These are phyloP conservation scores for Peribolospora kevripleyi DNA, from an alignment of 768 basidiomycete species.

Conservation along the genomic window DNA sequence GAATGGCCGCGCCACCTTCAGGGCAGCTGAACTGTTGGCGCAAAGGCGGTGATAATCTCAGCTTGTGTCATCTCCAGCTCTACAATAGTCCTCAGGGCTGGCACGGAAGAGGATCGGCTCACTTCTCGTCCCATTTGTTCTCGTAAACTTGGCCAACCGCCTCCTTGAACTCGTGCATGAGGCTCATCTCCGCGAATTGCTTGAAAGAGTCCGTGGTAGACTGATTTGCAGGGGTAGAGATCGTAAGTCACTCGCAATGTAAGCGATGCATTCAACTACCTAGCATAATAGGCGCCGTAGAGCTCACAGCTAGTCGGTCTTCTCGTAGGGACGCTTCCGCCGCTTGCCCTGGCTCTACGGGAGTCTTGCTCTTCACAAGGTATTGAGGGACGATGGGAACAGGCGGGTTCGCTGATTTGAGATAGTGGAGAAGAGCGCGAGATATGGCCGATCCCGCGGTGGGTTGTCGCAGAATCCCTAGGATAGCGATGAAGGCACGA, in stretches of 20 bases:
- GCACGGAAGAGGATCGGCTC: slow-evolving; percentile 13
- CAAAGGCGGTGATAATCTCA: background rate
- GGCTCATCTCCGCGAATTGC: slow-evolving; percentile 47
- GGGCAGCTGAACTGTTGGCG: slow-evolving; percentile 25
- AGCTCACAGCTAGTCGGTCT: slow-evolving; percentile 23
- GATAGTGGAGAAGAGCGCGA: slow-evolving; percentile 25
- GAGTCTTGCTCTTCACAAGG: slow-evolving; percentile 45
- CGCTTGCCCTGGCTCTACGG: slow-evolving; percentile 42
- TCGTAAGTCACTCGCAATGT: slow-evolving; percentile 2
- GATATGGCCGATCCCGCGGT: slow-evolving; percentile 35
- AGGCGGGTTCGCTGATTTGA: slow-evolving; percentile 5
- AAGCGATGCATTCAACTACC: background rate
- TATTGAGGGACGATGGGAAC: slow-evolving; percentile 65
- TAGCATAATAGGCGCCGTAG: too few species aligned
- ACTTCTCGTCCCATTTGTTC: slow-evolving; percentile 70
- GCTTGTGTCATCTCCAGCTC: too few species aligned
- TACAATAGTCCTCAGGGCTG: too few species aligned
- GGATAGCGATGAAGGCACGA: background rate
- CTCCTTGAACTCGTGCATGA: slow-evolving; percentile 88
- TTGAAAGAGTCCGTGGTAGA: slow-evolving; percentile 63
- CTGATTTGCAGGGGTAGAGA: slow-evolving; percentile 8
- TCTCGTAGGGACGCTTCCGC: slow-evolving; percentile 49
- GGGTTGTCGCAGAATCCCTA: slow-evolving; percentile 40
- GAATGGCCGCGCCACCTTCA: slow-evolving; percentile 34
- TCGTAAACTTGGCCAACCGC: slow-evolving; percentile 64